Base-by-base conservation (phyloP, 2,329 filamentous ascomycete genomes). In the Verticillium zaregamsianum region DNA sequence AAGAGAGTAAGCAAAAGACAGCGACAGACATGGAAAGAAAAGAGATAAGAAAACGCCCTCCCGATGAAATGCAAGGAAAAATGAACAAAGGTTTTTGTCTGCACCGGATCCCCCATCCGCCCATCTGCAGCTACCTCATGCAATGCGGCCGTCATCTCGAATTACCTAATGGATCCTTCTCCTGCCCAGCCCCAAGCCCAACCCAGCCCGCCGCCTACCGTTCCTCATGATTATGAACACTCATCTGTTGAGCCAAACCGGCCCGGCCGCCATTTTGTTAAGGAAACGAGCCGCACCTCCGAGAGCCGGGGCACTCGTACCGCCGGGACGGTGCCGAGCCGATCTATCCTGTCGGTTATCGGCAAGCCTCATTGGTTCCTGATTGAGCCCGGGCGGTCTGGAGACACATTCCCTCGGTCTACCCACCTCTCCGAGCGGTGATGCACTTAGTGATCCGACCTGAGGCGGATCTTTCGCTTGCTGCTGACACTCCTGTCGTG, bases 391-490 rank as follows among this genome's bases (percentile, higher is more conserved):
- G 17, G 15, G 15, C 15, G 17, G 12, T 20, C 37, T 15, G 6
- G 45, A 49, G 45, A 49, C 45, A 3, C 45, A 12, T 17, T n/a
- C 37, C 37, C 14, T 40, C 37, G 6, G 45, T n/a, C 45, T 49
- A 8, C 45, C 12, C n/a, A 23, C n/a, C 20, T 25, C 14, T 15
- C 14, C 15, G 37, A 15, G 20, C 23, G 8, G 12, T 33, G 33
- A 32, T 56, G 31, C 55, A 23, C 17, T 56, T 12, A 17, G 11
- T 37, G 20, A 31, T 65, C 63, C 15, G 55, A 52, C 39, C 57
- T 64, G 25, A 59, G 2, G 2, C 55, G 58, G 17, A 57, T 58
- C 61, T 66, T 66, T 57, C 64, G 45, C 45, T 49, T 49, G 39
- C 25, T 54, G 40, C 23, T 59, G 4, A 58, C 39, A 11, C 55